Base-by-base conservation (phyloP, 2,329 filamentous ascomycete species). In the Byssoonygena ceratinophila region DNA sequence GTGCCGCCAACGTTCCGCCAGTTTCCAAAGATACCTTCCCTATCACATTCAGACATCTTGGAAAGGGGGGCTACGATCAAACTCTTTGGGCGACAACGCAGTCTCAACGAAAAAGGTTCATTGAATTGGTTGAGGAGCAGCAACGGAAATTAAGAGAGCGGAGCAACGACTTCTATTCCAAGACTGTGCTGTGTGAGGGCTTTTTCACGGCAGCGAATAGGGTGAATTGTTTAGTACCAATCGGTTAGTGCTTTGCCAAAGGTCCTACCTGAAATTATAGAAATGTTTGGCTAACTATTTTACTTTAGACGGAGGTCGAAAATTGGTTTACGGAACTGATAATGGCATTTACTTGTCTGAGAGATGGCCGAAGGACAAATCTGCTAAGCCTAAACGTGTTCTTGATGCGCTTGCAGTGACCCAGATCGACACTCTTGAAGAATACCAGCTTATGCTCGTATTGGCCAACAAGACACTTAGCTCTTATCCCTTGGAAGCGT, bases 41-140 rank as follows among this genome's bases (percentile, higher is more conserved):
- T 0, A 94, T 98, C 56, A 97, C 91, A 1, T 98, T 98, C 76
- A 84, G 87, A 60, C 89, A 96, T 75, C 78, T 98, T 55, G 92
- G 92, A 46, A 96, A 94, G 70, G 90, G 89, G 51, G 92, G 91
- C 29, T 98, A 96, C 65, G 91, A 96, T 66, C 74, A 89, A 62
- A 92, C 90, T 2, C 76, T 98, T 3, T 97, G 85, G 68, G 91
- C 89, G 44, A 82, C 84, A 8, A 94, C 87, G 54, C 84, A 87
- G 60, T 85, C 87, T 7, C 87, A 88, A 23, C 80, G 92, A 54
- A 87, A 91, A 67, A 98, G 97, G 70, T 98, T 92, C 84, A 88
- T 98, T 66, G 90, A 98, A 71, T 84, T 87, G 63, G 96, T 98
- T 61, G 88, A 95, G 63, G 79, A 82, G 46, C 89, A 95, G 59